A percentile compares a stretch with the other conserved stretches of the same genome.
Evolutionary conservation across 352 stramenopile species (phyloP).

Genomic region (Bremia lactucae): DNA sequence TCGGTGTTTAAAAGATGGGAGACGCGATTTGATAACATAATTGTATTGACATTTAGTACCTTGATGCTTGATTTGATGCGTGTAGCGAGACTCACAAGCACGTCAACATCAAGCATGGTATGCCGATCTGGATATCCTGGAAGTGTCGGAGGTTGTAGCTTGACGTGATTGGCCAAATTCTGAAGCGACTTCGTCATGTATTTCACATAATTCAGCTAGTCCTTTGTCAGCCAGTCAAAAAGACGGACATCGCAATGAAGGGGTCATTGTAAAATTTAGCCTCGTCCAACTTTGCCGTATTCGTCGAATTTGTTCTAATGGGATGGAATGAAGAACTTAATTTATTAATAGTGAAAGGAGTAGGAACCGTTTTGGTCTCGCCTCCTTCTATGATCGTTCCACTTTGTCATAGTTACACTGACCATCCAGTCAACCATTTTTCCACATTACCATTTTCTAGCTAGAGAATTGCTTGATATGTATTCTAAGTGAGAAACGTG

Average conservation of each 20-base stretch:
- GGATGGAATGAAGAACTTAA: constrained; percentile 44
- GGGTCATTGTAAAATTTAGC: too few relatives aligned
- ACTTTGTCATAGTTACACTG: constrained; percentile 72
- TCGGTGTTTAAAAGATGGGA: constrained; percentile 37
- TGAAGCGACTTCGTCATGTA: not conserved
- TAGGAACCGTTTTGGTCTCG: constrained; percentile 36
- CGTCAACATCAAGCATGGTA: constrained; percentile 10
- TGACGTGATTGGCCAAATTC: not conserved
- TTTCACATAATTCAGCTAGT: too few relatives aligned
- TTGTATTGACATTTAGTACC: constrained; percentile 9
- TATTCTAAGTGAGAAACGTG: too few relatives aligned
- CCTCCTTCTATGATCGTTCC: constrained; percentile 42
- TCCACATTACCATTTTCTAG: too few relatives aligned
- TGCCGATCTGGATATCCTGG: constrained; percentile 23
- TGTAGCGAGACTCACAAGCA: constrained; percentile 8
- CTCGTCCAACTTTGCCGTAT: not conserved
- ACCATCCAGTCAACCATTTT: constrained; percentile 30
- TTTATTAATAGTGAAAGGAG: constrained; percentile 32
- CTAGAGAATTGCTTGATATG: too few relatives aligned
- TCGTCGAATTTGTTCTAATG: not conserved
- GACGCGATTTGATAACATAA: constrained; percentile 22
- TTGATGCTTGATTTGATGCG: not conserved
- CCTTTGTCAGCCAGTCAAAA: not conserved
- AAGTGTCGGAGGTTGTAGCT: too few relatives aligned
- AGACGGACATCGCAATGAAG: too few relatives aligned